Percentiles rank a stretch among this genome's conserved stretches.
phyloP scores from a whole-genome alignment of 2,329 filamentous ascomycete genomes.

The Alternaria sp. region DNA sequence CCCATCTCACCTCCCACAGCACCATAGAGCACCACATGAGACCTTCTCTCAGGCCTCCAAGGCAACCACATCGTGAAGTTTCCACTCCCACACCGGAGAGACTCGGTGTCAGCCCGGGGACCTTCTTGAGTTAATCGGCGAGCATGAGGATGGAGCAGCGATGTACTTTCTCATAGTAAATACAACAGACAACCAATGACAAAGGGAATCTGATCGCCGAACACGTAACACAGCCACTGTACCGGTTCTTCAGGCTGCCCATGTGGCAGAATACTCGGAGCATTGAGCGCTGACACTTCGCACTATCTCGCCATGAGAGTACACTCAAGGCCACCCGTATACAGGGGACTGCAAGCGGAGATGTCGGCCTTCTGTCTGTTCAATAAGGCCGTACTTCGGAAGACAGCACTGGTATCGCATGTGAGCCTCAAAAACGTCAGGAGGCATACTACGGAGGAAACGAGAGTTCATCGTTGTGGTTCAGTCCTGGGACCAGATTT shows the following conservation, averaged over 20 bases:
- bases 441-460: no score
- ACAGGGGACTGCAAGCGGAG: not conserved
- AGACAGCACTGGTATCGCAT: not conserved
- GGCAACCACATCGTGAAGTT: not conserved
- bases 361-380: not conserved
- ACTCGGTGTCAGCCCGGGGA: not conserved
- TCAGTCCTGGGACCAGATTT: no score
- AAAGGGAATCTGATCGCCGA: not conserved
- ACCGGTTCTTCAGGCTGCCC: not conserved
- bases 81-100: not conserved
- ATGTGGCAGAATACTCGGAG: not conserved
- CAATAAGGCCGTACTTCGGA: not conserved
- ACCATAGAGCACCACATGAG: not conserved
- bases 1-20: not conserved
- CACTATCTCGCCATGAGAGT: not conserved
- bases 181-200: not conserved
- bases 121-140: not conserved
- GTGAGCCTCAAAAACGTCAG: no score
- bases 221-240: not conserved
- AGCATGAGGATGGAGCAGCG: not conserved
- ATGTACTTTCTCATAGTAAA: not conserved
- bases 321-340: not conserved
- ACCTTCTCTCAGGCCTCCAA: not conserved
- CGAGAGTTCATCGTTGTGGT: no score
- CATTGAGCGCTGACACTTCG: not conserved